Evolutionary conservation across 495 filamentous ascomycete genomes (phyloP).

Genomic region (Bathelium albidoporum): DNA sequence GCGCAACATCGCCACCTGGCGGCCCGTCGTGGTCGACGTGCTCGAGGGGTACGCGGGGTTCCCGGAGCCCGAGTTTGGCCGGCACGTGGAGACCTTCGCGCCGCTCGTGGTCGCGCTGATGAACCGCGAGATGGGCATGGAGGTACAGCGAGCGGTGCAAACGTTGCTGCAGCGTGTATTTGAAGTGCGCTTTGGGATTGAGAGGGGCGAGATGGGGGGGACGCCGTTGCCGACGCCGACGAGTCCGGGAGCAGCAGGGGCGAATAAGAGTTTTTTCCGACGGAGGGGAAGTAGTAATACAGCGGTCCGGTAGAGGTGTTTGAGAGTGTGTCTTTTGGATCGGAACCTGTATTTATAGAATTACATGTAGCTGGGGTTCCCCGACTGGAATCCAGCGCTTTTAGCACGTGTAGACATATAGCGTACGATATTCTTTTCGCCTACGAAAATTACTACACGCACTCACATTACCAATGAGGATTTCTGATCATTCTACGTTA

Average conservation of each 20-base stretch:
- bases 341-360: not conserved
- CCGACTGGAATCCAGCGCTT: not conserved
- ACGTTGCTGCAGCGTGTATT: constrained; percentile 68
- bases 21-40: constrained; percentile 96
- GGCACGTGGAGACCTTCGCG: constrained; percentile 73
- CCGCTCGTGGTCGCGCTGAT: constrained; percentile 77
- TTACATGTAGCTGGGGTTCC: not conserved
- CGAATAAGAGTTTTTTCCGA: not conserved
- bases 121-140: constrained; percentile 64
- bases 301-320: not conserved
- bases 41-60: constrained; percentile 82
- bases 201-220: not conserved
- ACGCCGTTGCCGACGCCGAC: not conserved
- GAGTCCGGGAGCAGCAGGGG: not conserved
- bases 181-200: constrained; percentile 65
- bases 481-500: no score
- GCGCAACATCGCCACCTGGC: constrained; percentile 90
- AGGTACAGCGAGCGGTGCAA: constrained; percentile 68
- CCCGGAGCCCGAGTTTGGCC: constrained; percentile 68
- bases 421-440: no score
- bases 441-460: no score
- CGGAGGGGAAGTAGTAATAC: constrained; percentile 3
- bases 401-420: no score
- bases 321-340: no score
- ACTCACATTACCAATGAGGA: no score